Percentiles rank a stretch among this genome's conserved stretches.
Conservation (phyloP, 2,329 filamentous ascomycete genomes). For the Bipolaris victoriae region DNA sequence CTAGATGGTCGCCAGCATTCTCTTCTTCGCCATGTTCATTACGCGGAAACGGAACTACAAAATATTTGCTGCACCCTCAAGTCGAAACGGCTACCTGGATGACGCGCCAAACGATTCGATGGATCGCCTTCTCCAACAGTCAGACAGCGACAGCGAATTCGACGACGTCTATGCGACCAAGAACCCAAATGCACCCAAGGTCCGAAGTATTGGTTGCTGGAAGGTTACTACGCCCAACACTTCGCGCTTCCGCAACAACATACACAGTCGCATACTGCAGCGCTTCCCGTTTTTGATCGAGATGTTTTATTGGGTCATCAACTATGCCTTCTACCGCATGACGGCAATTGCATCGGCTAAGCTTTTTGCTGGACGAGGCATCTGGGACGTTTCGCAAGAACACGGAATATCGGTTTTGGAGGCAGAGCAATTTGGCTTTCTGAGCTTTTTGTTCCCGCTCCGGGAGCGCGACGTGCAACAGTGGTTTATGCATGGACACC, state of each 20-base stretch:
- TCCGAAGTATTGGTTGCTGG: conserved; percentile 59
- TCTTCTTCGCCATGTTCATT: conserved; percentile 57
- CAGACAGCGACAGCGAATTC: conserved; percentile 48
- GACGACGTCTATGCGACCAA: conserved; percentile 47
- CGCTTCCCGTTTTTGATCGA: conserved; percentile 73
- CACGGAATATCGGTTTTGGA: conserved; percentile 63
- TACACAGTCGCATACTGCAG: conserved; percentile 68
- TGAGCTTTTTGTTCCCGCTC: conserved; percentile 61
- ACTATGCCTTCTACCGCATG: conserved; percentile 67
- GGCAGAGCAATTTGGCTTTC: conserved; percentile 59
- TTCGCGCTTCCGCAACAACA: conserved; percentile 64
- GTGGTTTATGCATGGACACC: conserved; percentile 63
- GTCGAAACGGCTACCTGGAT: conserved; percentile 45
- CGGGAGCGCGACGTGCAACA: conserved; percentile 61
- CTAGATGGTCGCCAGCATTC: conserved; percentile 59
- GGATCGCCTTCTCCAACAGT: conserved; percentile 49
- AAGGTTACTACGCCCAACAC: conserved; percentile 63
- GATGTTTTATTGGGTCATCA: conserved; percentile 76
- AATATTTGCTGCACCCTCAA: conserved; percentile 45
- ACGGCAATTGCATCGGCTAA: conserved; percentile 60
- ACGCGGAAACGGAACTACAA: conserved; percentile 55
- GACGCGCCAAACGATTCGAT: conserved; percentile 45
- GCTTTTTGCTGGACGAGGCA: conserved; percentile 59
- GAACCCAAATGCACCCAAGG: conserved; percentile 53
- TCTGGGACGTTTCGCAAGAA: conserved; percentile 63